Base-by-base conservation (phyloP, 441 rosid species). In the Breynia disticha region DNA sequence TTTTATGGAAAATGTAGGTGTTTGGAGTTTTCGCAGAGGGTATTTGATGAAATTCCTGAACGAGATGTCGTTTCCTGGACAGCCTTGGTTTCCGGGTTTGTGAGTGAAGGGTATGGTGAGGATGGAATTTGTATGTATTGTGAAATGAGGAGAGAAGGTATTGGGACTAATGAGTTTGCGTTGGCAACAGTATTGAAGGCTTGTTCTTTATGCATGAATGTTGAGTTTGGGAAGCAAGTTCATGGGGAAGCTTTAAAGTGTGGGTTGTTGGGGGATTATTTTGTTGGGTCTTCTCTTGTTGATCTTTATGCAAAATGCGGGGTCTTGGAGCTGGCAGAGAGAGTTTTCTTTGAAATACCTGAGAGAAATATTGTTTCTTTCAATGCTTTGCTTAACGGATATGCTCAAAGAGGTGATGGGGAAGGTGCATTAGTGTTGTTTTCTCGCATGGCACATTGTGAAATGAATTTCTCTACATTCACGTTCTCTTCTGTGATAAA, bases 231-330 rank as follows among this genome's bases (percentile, higher is more conserved):
- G 59, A 67, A 65, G 74, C 90, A 83, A 66, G 63, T 83, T 55
- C 96, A 85, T 59, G 71, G 70, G 50, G 79, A 81, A 61, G 69
- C 72, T 44, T 67, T 67, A 48, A 79, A 84, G 2, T 76, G 75
- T 17, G 84, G 84, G 59, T 69, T 93, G 41, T 65, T 79, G 45
- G 76, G 72, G 2, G 91, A 81, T 67, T 75, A 84, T 85, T 87
- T 82, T 64, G 97, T 82, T 21, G 88, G 79, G 66, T 84, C 80
- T 60, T 83, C 83, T 46, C 80, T 87, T 48, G 65, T 90, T 45
- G 88, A 81, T 59, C 70, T 77, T 71, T 90, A 90, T 52, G 95
- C 97, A 42, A 90, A 82, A 66, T 79, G 83, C 64, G 90, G 91
- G 39, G 76, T 80, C 41, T 55, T 84, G 57, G 84, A 73, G 63